phyloP scores from a whole-genome alignment of 2,329 filamentous ascomycete genomes.

The Trichoderma hamatum region DNA sequence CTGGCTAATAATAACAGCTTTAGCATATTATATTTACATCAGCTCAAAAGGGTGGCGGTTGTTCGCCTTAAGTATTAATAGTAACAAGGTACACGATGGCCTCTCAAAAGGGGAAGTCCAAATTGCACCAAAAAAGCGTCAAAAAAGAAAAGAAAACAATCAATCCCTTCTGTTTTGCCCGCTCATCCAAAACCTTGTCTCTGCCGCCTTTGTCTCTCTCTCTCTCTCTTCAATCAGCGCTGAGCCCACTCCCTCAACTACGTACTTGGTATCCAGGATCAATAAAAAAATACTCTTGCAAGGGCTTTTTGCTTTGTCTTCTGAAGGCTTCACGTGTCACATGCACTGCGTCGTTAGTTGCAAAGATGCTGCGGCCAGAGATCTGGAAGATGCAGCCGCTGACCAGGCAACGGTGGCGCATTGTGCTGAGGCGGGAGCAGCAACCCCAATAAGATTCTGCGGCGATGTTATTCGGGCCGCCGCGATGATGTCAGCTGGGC shows the following conservation, averaged over 20 bases:
- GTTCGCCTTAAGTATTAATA: not conserved
- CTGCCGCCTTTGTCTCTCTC: conserved; percentile 5
- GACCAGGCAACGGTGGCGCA: conserved; percentile 10
- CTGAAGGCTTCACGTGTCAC: conserved; percentile 16
- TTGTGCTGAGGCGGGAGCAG: not conserved
- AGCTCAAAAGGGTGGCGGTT: not conserved
- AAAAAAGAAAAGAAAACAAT: conserved; percentile 1
- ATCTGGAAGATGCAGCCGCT: not conserved
- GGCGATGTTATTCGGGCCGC: not conserved
- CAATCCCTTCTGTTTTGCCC: not conserved
- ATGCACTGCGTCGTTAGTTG: not conserved
- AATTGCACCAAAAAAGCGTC: not conserved
- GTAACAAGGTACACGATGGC: not conserved
- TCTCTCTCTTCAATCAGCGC: conserved; percentile 12
- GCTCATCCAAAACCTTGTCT: not conserved
- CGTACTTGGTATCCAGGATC: not conserved
- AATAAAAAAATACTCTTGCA: not conserved
- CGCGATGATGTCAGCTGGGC: not conserved
- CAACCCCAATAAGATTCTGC: conserved; percentile 10
- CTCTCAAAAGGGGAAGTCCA: not conserved
- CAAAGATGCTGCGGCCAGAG: not conserved
- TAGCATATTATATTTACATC: not conserved
- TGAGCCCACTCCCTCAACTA: not conserved
- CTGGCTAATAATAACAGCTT: not conserved
- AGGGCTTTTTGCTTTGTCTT: not conserved